Conservation (phyloP, 192 early-diverging fungal genomes). For the Paraglomus occultum region DNA sequence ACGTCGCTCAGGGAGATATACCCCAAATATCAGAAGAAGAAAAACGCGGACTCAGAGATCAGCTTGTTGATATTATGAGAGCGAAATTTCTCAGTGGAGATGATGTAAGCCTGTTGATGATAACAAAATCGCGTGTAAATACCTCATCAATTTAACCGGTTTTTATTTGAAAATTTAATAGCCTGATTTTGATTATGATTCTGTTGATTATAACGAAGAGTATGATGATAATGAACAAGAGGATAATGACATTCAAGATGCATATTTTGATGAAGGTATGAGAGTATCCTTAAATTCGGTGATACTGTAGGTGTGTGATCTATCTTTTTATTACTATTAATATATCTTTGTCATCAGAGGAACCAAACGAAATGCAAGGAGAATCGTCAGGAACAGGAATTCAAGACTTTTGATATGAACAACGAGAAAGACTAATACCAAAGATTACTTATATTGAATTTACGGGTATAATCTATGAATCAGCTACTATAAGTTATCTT, state of each 20-base stretch:
- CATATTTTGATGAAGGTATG: slow-evolving; percentile 27
- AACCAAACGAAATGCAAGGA: too few species aligned
- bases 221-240: slow-evolving; percentile 40
- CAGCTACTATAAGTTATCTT: not conserved
- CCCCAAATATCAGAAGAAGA: slow-evolving; percentile 19
- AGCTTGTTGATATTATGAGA: slow-evolving; percentile 42
- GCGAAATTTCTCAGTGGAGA: slow-evolving; percentile 38
- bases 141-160: not conserved
- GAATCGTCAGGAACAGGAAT: too few species aligned
- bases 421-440: too few species aligned
- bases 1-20: too few species aligned
- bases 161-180: not conserved
- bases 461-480: too few species aligned
- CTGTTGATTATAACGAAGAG: slow-evolving; percentile 40
- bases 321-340: too few species aligned
- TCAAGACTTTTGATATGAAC: too few species aligned
- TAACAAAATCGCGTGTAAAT: too few species aligned
- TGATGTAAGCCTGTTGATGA: slow-evolving; percentile 36
- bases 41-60: slow-evolving; percentile 29
- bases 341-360: too few species aligned
- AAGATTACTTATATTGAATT: too few species aligned
- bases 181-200: slow-evolving; percentile 40
- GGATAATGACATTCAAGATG: slow-evolving; percentile 36
- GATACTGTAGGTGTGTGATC: too few species aligned
- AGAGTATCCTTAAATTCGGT: too few species aligned